Base-by-base conservation (phyloP, 306 rosid species). In the Purshia tridentata region DNA sequence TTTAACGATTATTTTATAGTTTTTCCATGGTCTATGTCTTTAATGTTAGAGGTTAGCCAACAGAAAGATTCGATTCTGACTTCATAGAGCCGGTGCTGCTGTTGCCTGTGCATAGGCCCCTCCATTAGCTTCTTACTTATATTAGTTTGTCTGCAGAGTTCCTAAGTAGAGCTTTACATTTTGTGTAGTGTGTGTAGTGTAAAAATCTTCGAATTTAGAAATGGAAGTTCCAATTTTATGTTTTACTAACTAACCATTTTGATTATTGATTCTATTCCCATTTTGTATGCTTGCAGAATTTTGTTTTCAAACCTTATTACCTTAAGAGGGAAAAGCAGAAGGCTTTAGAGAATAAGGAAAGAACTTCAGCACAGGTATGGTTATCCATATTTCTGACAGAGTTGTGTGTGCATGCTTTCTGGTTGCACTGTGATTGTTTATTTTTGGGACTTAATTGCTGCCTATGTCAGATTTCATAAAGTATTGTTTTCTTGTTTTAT, bases 271-370 rank as follows among this genome's bases (percentile, higher is more conserved):
- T 63, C 22, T 67, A 53, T 61, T 41, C 61, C 64, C 39, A 47
- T 50, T 76, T 20, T 67, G 69, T 79, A n/a, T 74, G 77, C 72
- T 73, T 80, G 83, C 93, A 94, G 99, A 90, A 84, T 63, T 82
- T 94, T 67, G 3, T 90, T 63, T 39, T 90, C 67, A 94, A 91
- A 82, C 99, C 96, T 44, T 94, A 84, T 82, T 90, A 78, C 79
- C 89, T 74, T 75, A 88, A 68, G 82, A 89, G 95, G 84, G 91
- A 86, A 74, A 90, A 87, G 84, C 89, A 80, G 83, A 90, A 88
- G 88, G 91, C 91, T 50, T 76, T 85, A 49, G 96, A 89, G 88
- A 88, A 83, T 72, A 86, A 84, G 60, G 90, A 82, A 72, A 85
- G 82, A 77, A 94, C 82, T 74, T 89, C 89, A 75, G 50, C 81